Evolutionary conservation across 352 stramenopile species (phyloP), one percentile per base, ranked within the genome.

Genomic region (Phytopythium helicoides): DNA sequence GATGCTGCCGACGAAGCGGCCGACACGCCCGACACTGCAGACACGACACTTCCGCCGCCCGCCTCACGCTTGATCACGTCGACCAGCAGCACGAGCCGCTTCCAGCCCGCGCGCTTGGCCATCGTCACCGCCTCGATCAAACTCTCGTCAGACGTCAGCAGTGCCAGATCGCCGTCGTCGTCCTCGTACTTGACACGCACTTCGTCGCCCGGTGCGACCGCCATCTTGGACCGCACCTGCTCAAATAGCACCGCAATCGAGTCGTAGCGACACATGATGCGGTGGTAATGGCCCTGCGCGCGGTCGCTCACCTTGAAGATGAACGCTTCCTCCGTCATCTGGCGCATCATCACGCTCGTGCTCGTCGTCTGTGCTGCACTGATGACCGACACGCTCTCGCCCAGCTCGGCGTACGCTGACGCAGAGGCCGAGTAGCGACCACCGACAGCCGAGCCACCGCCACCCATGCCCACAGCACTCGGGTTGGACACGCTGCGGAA

Each of bases 221-320:
- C 72, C 79, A 95, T 89, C 64, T 95, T 94, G 52, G 79, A 67
- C 7, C 83, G 83, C 39, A 94, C 83, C 54, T 93, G 82, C 18
- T 91, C 82, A 4, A 92, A 61, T n/a, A 96, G 55, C 25, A 76
- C 49, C 1, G 56, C 64, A 49, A 94, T 79, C 40, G 78, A 70
- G 50, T 94, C 80, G 59, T 86, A 92, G 12, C 69, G 70, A 37
- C 81, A 89, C 66, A 92, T 78, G 50, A 96, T 83, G 37, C 86
- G 86, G 61, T 96, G 85, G 59, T 90, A 92, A 50, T 94, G 84
- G 16, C 83, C 84, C 52, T 88, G 69, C 12, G 70, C 66, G 33
- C 76, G 76, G 46, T 94, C 85, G 48, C 81, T 95, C 36, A 96
- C 81, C 62, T 96, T 96, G 66, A 96, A 96, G 26, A 96, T 71